Base-by-base conservation (phyloP, 176 grass and related monocot species). In the Alloteropsis semialata region DNA sequence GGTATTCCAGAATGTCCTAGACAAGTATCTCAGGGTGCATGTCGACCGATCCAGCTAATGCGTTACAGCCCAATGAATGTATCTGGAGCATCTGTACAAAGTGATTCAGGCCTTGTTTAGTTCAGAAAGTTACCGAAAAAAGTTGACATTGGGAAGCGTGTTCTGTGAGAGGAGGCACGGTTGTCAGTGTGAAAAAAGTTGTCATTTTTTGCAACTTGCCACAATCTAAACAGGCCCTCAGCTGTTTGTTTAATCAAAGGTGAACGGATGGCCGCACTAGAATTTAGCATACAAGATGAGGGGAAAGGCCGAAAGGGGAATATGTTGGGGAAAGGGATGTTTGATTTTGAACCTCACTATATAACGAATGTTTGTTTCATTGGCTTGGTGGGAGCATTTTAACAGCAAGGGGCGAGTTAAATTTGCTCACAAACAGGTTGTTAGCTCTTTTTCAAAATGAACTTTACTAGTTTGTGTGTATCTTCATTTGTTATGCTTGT, bases 1-100 rank as follows among this genome's bases (percentile, higher is more conserved):
- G 96, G 91, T 88, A 74, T 96, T 93, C 84, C 88, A 89, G 85
- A 90, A 73, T 85, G 89, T 90, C 61, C 63, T 96, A 41, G 83
- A 96, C 69, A 78, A 88, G 56, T 94, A 94, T 92, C 79, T 93
- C 34, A 76, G 89, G 34, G 87, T 88, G 68, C 89, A 87, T 80
- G 87, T 84, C 70, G 75, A 86, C 41, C 66, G 43, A 33, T 79
- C 80, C 19, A 92, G 82, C 55, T 85, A 88, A 77, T 43, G 19
- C 46, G 57, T 49, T 30, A 32, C 25, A 27, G 37, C 5, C 9
- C 30, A 77, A 78, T 78, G 27, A 43, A 73, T 74, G 30, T 16
- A 74, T 63, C 27, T 46, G 72, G 72, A 64, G 37, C 32, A 18
- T 25, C 33, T 34, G 18, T 72, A 8, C 17, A 16, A 57, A 57